Evolutionary conservation across 73 alveolate genomes (phyloP).

Genomic region (Tetrahymena thermophila): DNA sequence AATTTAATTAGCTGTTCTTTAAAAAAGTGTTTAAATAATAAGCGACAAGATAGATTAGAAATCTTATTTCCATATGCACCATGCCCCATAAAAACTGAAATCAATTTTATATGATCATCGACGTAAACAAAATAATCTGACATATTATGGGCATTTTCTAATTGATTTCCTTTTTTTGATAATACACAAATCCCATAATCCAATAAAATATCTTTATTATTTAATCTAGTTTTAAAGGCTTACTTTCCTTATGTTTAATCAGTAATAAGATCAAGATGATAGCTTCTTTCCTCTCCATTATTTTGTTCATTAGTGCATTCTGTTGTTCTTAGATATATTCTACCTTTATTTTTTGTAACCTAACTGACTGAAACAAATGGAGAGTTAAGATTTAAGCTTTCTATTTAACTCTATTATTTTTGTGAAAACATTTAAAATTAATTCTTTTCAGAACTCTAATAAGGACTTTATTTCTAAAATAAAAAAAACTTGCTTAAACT

Average conservation of each 20-base stretch:
- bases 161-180: background rate
- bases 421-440: background rate
- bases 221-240: background rate
- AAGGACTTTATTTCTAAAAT: background rate
- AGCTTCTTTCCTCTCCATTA: background rate
- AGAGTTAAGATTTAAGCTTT: background rate
- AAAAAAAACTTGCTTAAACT: too few species aligned
- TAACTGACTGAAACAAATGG: background rate
- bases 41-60: background rate
- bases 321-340: background rate
- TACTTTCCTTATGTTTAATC: background rate
- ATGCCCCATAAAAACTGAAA: background rate
- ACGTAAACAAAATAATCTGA: background rate
- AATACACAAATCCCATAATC: background rate
- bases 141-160: background rate
- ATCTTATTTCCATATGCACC: background rate
- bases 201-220: background rate
- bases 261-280: background rate
- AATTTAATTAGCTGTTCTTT: background rate
- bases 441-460: background rate
- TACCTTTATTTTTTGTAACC: background rate
- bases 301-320: background rate
- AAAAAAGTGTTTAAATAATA: background rate
- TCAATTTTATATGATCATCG: background rate
- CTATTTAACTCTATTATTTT: background rate